phyloP scores from a whole-genome alignment of 176 grass and related monocot species.

The Triticum timopheevii region DNA sequence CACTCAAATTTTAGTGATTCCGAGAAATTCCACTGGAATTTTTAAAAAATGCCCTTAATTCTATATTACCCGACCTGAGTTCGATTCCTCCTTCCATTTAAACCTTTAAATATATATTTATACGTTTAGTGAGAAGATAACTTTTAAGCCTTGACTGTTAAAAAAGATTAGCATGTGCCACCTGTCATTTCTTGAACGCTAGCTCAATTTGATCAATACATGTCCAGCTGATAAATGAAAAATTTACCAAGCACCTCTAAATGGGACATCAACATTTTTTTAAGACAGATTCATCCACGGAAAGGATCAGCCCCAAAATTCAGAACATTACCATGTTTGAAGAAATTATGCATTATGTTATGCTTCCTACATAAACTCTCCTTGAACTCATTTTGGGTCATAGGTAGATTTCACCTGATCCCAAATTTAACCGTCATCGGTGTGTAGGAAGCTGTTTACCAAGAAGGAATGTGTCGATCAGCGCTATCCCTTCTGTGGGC shows the following conservation, averaged over 20 bases:
- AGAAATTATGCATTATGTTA: background rate
- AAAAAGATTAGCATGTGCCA: background rate
- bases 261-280: background rate
- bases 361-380: background rate
- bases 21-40: too few relatives aligned
- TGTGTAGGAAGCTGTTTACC: conserved; percentile 55
- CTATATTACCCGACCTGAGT: too few relatives aligned
- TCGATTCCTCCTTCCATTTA: too few relatives aligned
- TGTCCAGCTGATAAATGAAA: background rate
- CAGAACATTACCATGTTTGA: background rate
- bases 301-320: background rate
- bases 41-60: too few relatives aligned
- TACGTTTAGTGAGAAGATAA: background rate
- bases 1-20: too few relatives aligned
- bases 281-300: background rate
- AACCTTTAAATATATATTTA: too few relatives aligned
- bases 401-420: background rate
- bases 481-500: conserved; percentile 63
- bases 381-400: background rate
- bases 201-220: background rate
- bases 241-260: background rate
- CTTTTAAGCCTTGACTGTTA: background rate
- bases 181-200: background rate
- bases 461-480: conserved; percentile 65
- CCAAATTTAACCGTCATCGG: conserved; percentile 23